A percentile compares a stretch with the other conserved stretches of the same genome.
Evolutionary conservation across 352 stramenopile genomes (phyloP).

Genomic region (Globisporangium ultimum): DNA sequence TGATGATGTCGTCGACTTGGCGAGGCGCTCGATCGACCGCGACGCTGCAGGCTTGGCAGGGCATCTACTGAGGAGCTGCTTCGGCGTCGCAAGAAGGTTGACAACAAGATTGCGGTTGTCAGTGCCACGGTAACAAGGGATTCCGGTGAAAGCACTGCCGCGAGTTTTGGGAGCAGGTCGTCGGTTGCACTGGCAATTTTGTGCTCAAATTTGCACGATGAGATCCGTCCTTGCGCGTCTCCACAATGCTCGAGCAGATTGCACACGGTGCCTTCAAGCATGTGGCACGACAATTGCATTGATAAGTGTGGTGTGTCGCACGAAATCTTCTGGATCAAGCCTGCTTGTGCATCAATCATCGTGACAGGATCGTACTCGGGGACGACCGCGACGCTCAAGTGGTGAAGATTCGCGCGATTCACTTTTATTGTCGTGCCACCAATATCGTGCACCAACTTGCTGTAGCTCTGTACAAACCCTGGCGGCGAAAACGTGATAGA

Average conservation of each 20-base stretch:
- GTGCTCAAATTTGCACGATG: conserved; percentile 72
- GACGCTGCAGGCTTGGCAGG: conserved; percentile 3
- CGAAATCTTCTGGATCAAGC: conserved; percentile 89
- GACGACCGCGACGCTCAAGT: conserved; percentile 81
- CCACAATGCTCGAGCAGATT: conserved; percentile 82
- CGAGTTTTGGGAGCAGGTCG: conserved; percentile 52
- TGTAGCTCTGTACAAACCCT: conserved; percentile 86
- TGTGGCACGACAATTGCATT: conserved; percentile 89
- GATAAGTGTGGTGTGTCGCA: conserved; percentile 84
- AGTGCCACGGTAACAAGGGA: conserved; percentile 51
- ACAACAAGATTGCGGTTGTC: conserved; percentile 53
- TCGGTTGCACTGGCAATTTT: conserved; percentile 72
- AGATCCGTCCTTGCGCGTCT: conserved; percentile 50
- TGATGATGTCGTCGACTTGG: background rate
- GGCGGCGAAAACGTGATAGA: conserved; percentile 87
- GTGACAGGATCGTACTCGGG: conserved; percentile 88
- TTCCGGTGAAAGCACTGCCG: conserved; percentile 46
- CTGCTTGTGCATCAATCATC: conserved; percentile 86
- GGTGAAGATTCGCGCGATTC: conserved; percentile 65
- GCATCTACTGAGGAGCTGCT: conserved; percentile 7
- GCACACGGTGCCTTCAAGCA: conserved; percentile 88
- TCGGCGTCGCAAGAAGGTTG: conserved; percentile 52
- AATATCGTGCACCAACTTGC: conserved; percentile 84
- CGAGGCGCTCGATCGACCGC: conserved; percentile 21
- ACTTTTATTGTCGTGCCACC: conserved; percentile 68